phyloP scores from a whole-genome alignment of 495 filamentous ascomycete genomes.

The Geopyxis carbonaria region DNA sequence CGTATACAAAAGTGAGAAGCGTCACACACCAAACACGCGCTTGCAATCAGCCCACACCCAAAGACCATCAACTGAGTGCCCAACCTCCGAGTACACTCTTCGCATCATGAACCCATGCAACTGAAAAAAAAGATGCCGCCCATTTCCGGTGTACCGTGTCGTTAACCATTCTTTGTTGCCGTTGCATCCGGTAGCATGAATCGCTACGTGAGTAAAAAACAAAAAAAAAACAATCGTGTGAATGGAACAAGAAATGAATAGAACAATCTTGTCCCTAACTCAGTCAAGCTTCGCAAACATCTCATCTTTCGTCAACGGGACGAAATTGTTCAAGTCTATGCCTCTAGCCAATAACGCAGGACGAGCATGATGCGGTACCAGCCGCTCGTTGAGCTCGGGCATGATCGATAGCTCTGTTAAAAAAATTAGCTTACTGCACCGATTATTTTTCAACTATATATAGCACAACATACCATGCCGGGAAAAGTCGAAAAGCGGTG shows the following conservation, averaged over 20 bases:
- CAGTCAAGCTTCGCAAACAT: conserved; percentile 98
- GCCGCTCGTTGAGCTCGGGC: conserved; percentile 64
- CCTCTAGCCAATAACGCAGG: conserved; percentile 55
- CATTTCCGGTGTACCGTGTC: conserved; percentile 22
- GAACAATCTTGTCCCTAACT: conserved; percentile 30
- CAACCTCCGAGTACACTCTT: conserved; percentile 9
- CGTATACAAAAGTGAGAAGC: conserved; percentile 23
- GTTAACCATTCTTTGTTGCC: conserved; percentile 22
- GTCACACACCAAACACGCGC: conserved; percentile 15
- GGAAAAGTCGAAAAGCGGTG: conserved; percentile 80
- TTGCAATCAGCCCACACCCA: no score
- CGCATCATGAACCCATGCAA: conserved; percentile 21
- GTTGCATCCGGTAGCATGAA: conserved; percentile 17
- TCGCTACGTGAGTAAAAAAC: conserved; percentile 3
- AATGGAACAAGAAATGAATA: conserved; percentile 17
- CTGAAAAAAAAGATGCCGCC: conserved; percentile 22
- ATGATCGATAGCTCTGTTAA: conserved; percentile 80
- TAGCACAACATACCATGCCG: conserved; percentile 56
- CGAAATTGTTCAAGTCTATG: conserved; percentile 87
- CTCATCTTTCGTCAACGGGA: conserved; percentile 72
- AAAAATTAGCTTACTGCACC: conserved; percentile 9
- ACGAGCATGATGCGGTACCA: conserved; percentile 72
- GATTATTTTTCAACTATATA: background rate
- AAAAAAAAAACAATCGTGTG: conserved; percentile 14
- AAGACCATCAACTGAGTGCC: conserved; percentile 15